Evolutionary conservation across 768 basidiomycete species (phyloP).

Genomic region (Mycena albidolilacea): DNA sequence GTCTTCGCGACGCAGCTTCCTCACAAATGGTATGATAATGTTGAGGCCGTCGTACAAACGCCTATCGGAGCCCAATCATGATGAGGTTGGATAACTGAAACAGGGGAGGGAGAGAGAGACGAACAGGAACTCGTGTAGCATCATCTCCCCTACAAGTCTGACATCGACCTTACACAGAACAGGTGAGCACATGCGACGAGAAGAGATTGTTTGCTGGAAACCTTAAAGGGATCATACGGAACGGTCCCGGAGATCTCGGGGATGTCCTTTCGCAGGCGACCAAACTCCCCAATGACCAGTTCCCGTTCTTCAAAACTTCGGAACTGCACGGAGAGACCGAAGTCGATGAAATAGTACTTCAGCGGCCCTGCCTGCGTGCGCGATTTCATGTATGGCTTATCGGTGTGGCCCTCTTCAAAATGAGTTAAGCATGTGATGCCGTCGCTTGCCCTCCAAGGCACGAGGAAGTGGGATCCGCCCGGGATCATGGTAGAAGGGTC

Average conservation of each 20-base stretch:
- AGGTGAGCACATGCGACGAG: conserved; percentile 2
- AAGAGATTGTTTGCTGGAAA: conserved; percentile 1
- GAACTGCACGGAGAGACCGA: conserved; percentile 14
- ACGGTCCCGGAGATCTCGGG: conserved; percentile 15
- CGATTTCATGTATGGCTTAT: conserved; percentile 7
- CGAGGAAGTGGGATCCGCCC: conserved; percentile 15
- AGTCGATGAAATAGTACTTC: conserved; percentile 25
- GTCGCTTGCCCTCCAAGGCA: not conserved
- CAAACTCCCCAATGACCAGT: not conserved
- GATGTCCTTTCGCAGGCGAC: conserved; percentile 5
- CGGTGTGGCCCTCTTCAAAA: conserved; percentile 5
- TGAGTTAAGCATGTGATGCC: not conserved
- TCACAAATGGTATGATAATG: not conserved
- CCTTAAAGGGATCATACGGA: conserved; percentile 17
- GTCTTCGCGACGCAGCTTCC: not conserved
- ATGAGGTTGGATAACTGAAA: conserved; percentile 6
- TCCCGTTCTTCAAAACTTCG: conserved; percentile 1
- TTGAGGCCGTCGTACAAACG: not conserved
- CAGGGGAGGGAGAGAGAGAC: not conserved
- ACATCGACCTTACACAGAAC: conserved; percentile 7
- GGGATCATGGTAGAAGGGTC: conserved; percentile 17
- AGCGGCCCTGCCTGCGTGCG: conserved; percentile 11
- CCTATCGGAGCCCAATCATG: not conserved
- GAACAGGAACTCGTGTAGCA: not conserved
- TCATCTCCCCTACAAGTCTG: conserved; percentile 4